Evolutionary conservation across 805 yeast species (phyloP).

Genomic region (Spathaspora gorwiae): DNA sequence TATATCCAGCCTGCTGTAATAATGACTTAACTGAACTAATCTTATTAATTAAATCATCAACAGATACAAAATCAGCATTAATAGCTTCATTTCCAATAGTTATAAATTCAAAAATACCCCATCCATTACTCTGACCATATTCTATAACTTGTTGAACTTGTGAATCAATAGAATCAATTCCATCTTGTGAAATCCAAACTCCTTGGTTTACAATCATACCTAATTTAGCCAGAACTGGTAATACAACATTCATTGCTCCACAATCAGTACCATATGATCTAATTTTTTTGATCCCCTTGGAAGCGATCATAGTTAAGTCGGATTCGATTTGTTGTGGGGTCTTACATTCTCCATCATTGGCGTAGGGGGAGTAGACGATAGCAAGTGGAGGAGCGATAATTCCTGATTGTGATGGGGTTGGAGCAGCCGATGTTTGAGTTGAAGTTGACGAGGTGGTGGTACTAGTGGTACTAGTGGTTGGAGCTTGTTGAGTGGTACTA

Average conservation of each 20-base stretch:
- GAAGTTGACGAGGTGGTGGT: conserved; percentile 14
- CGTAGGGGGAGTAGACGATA: conserved; percentile 78
- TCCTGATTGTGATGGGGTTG: conserved; percentile 13
- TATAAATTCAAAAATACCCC: conserved; percentile 72
- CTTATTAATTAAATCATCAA: conserved; percentile 57
- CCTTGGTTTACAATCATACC: conserved; percentile 84
- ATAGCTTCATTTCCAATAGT: conserved; percentile 91
- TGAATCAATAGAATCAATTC: conserved; percentile 65
- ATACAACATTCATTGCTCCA: conserved; percentile 57
- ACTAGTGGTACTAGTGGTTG: conserved; percentile 20
- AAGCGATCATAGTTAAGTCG: conserved; percentile 56
- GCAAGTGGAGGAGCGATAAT: conserved; percentile 45
- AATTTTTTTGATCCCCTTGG: conserved; percentile 59
- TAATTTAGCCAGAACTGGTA: conserved; percentile 51
- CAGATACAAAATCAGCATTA: conserved; percentile 56
- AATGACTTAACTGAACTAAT: conserved; percentile 57
- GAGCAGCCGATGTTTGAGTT: conserved; percentile 10
- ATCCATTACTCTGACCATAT: conserved; percentile 46
- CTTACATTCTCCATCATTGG: conserved; percentile 65
- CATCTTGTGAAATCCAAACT: conserved; percentile 66
- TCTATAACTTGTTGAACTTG: conserved; percentile 50
- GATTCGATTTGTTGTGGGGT: conserved; percentile 44
- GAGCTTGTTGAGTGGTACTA: neutral
- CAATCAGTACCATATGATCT: conserved; percentile 91
- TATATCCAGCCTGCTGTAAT: conserved; percentile 66